phyloP scores from a whole-genome alignment of 331 rosid genomes.

The Quercus tomentella region DNA sequence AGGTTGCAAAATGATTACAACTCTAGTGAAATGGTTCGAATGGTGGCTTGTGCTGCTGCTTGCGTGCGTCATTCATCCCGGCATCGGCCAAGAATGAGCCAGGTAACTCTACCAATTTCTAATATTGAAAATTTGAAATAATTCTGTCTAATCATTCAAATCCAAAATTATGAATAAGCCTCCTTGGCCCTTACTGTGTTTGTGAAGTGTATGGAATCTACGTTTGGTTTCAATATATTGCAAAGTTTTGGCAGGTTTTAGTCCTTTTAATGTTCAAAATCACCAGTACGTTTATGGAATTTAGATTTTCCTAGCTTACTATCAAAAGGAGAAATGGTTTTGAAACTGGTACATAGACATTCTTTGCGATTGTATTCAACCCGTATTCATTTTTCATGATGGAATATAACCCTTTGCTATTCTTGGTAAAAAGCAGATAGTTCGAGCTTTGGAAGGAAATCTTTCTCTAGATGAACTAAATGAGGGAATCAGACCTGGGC shows the following conservation, averaged over 20 bases:
- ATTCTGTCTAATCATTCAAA: neutral
- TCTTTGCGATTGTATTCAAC: too few species aligned
- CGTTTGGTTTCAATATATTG: neutral
- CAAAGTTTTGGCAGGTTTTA: neutral
- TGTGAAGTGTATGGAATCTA: neutral
- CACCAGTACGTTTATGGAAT: neutral
- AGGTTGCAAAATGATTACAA: constrained; percentile 40
- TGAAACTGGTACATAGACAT: too few species aligned
- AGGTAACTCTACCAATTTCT: constrained; percentile 20
- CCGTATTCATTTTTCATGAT: neutral
- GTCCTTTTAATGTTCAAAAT: neutral
- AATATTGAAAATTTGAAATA: neutral
- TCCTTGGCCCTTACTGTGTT: neutral
- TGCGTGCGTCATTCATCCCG: constrained; percentile 46
- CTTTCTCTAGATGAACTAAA: constrained; percentile 35
- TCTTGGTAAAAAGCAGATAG: constrained; percentile 22
- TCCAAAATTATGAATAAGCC: neutral
- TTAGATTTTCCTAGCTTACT: neutral
- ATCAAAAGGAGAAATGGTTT: too few species aligned
- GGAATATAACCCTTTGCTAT: neutral
- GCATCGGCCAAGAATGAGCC: constrained; percentile 52
- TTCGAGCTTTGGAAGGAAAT: constrained; percentile 49
- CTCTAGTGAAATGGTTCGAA: constrained; percentile 34
- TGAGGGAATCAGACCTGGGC: constrained; percentile 39
- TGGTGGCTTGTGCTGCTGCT: constrained; percentile 50